A percentile compares a stretch with the other conserved stretches of the same genome.
Conservation (phyloP, 2,329 filamentous ascomycete species). For the Hymenoscyphus repandus region DNA sequence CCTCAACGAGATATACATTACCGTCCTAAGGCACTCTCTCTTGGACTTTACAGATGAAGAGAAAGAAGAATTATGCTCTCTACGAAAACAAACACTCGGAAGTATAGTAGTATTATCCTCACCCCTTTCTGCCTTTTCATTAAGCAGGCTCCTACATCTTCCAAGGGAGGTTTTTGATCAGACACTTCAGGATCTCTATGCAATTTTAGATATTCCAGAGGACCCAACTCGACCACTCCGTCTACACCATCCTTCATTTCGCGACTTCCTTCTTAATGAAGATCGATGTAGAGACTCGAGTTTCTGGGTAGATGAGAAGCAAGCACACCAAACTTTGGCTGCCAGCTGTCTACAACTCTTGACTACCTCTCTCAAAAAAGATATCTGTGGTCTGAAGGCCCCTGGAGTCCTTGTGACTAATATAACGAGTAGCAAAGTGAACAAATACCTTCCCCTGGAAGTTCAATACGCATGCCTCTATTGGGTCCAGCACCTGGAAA, state of each 20-base stretch:
- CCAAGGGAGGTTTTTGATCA: not conserved
- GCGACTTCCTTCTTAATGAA: constrained; percentile 12
- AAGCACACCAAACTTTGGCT: constrained; percentile 5
- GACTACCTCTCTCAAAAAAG: constrained; percentile 12
- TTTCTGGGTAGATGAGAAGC: constrained; percentile 10
- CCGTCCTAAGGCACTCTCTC: constrained; percentile 10
- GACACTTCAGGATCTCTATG: constrained; percentile 18
- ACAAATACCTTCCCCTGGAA: no score
- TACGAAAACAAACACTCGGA: constrained; percentile 9
- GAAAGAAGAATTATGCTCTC: constrained; percentile 8
- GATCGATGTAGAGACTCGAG: constrained; percentile 8
- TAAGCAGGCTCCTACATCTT: constrained; percentile 8
- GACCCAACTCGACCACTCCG: constrained; percentile 10
- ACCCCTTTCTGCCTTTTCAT: constrained; percentile 7
- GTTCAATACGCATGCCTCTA: no score
- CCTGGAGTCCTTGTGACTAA: not conserved
- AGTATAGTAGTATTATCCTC: constrained; percentile 11
- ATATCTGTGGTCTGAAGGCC: constrained; percentile 12
- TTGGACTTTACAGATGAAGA: constrained; percentile 7
- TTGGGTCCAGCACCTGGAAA: not conserved
- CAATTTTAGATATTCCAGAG: constrained; percentile 26
- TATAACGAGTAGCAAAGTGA: constrained; percentile 2
- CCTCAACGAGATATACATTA: constrained; percentile 14
- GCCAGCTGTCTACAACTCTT: constrained; percentile 25
- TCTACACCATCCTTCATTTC: constrained; percentile 12